Percentiles rank a stretch among this genome's conserved stretches.
Evolutionary conservation across 2,329 filamentous ascomycete species (phyloP).

Genomic region (Fusarium chlamydosporum): DNA sequence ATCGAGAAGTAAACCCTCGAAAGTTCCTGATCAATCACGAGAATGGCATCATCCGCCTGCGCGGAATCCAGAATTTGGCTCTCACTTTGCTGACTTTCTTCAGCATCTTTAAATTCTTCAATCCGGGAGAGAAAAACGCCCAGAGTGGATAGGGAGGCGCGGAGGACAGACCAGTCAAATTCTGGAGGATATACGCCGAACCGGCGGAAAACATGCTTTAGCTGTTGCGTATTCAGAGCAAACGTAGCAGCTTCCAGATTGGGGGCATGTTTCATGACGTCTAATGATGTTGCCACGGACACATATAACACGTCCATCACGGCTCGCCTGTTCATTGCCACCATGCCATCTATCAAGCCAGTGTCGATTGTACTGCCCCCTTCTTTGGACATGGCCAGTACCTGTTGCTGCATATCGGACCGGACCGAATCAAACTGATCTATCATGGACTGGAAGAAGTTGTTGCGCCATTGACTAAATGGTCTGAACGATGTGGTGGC

Average conservation of each 20-base stretch:
- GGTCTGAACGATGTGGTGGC: conserved; percentile 65
- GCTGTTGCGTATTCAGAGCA: conserved; percentile 64
- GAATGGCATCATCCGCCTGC: conserved; percentile 62
- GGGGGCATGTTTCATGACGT: conserved; percentile 64
- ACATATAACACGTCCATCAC: conserved; percentile 67
- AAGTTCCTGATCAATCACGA: conserved; percentile 65
- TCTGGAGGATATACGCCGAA: conserved; percentile 60
- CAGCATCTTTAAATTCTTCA: conserved; percentile 58
- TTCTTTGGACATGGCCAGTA: conserved; percentile 64
- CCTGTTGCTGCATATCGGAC: conserved; percentile 69
- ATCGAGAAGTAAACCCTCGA: conserved; percentile 64
- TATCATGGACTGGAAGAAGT: conserved; percentile 69
- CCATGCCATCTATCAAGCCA: conserved; percentile 64
- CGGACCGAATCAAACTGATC: conserved; percentile 70
- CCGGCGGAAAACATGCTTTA: conserved; percentile 66
- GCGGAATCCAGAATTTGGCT: conserved; percentile 58
- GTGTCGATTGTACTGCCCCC: conserved; percentile 60
- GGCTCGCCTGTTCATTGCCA: conserved; percentile 66
- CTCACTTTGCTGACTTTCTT: conserved; percentile 58
- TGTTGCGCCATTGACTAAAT: conserved; percentile 65
- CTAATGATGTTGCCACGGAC: conserved; percentile 64
- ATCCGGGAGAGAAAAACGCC: conserved; percentile 63
- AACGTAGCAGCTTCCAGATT: conserved; percentile 64
- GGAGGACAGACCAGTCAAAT: conserved; percentile 65
- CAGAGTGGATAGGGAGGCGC: conserved; percentile 62